Evolutionary conservation across 2,329 filamentous ascomycete genomes (phyloP), one percentile per base, ranked within the genome.

Genomic region (Beauveria rudraprayagi): DNA sequence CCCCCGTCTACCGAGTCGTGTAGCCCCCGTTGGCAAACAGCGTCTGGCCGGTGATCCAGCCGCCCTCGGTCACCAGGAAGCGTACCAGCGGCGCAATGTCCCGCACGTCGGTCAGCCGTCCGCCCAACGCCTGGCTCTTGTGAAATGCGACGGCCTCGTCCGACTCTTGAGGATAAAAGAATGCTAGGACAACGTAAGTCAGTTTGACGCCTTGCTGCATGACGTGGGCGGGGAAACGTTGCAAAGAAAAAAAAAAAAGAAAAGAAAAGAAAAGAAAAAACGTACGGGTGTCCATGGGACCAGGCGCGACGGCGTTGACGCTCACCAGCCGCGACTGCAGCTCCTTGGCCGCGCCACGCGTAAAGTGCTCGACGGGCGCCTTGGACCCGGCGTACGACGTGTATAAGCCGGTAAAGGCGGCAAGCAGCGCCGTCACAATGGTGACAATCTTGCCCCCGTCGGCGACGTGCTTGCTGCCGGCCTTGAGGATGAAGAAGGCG

Each of bases 1-100:
- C 16, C 11, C 10, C 11, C 10, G 19, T 50, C 57, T 67, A 77
- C 30, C 76, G 72, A 37, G 76, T 78, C 2, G 76, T 78, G 63
- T 79, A 79, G 10, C 76, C 77, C 11, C 76, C 76, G 63, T 80
- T 79, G n/a, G 76, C 74, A 68, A 79, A 78, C 63, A 79, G 73
- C 5, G 76, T 79, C 70, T 79, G 76, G 24, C 77, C 76, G 1
- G 75, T 78, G 60, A 79, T 76, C 76, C 76, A 79, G 14, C 65
- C 66, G 6, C 76, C 76, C 60, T 78, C 75, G 3, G 75, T 77
- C 58, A 71, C 73, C 19, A 79, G 67, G 67, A 78, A 79, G 28
- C 70, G 71, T 41, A 77, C 70, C 51, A 79, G 70, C 1, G 76
- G 77, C n/a, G 77, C 74, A 66, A 79, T 78, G 63, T 79, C 77